Evolutionary conservation across 176 grass and related monocot genomes (phyloP).

Genomic region (Oryza officinalis): DNA sequence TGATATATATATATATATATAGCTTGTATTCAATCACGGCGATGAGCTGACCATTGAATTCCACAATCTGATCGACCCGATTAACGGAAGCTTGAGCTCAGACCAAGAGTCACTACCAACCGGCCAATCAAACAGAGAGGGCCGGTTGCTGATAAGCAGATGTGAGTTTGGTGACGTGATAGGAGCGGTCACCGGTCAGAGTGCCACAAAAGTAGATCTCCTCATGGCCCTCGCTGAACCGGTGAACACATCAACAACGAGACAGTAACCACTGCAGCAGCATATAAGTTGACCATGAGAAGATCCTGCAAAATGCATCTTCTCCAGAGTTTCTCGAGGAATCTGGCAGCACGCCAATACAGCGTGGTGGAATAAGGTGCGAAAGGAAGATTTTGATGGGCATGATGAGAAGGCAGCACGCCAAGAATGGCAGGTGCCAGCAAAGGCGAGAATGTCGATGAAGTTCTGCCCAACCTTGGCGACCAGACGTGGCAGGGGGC

Average conservation of each 20-base stretch:
- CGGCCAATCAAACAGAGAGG: constrained; percentile 40
- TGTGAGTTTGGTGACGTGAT: constrained; percentile 37
- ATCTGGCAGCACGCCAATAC: no score
- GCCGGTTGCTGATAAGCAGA: constrained; percentile 26
- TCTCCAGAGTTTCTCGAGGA: neutral
- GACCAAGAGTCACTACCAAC: constrained; percentile 30
- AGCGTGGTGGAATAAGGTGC: neutral
- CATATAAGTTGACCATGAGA: constrained; percentile 31
- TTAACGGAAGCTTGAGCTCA: neutral
- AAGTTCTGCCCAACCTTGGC: constrained; percentile 44
- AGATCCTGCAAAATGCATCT: constrained; percentile 14
- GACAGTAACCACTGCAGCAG: neutral
- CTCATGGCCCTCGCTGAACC: neutral
- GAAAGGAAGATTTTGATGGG: neutral
- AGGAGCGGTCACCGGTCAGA: constrained; percentile 45
- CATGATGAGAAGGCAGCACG: neutral
- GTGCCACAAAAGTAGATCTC: neutral
- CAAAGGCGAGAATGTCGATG: constrained; percentile 30
- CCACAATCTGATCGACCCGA: constrained; percentile 25
- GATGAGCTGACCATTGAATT: constrained; percentile 44
- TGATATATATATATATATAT: no score
- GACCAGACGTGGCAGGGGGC: neutral
- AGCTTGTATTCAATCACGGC: neutral
- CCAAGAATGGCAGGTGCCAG: constrained; percentile 47
- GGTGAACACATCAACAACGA: constrained; percentile 35